Evolutionary conservation across 2,329 filamentous ascomycete genomes (phyloP).

Genomic region (Phaeosphaeria sp.): DNA sequence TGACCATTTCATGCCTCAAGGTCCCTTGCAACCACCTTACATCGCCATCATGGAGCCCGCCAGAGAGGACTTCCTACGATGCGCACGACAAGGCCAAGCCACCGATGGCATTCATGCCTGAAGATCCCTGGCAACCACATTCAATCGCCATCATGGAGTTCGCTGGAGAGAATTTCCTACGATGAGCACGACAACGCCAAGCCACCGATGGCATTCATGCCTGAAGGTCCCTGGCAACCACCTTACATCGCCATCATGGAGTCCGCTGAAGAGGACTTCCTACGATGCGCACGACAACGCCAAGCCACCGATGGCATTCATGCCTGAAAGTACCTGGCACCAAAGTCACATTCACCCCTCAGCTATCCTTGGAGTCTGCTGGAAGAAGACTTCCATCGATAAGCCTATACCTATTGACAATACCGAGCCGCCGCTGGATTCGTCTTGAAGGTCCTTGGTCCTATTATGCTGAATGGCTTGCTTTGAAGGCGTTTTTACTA

Average conservation of each 20-base stretch:
- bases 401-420: background rate
- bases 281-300: background rate
- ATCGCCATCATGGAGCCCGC: background rate
- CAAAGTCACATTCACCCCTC: background rate
- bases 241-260: background rate
- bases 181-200: slow-evolving; percentile 3
- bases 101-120: slow-evolving; percentile 6
- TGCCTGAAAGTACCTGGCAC: slow-evolving; percentile 8
- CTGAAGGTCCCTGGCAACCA: slow-evolving; percentile 11
- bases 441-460: slow-evolving; percentile 6
- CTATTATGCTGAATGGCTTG: background rate
- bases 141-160: background rate
- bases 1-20: slow-evolving; percentile 11
- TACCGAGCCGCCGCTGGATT: slow-evolving; percentile 3
- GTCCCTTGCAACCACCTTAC: slow-evolving; percentile 2
- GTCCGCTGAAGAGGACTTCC: background rate
- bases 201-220: slow-evolving; percentile 11
- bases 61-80: background rate
- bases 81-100: slow-evolving; percentile 2
- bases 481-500: background rate
- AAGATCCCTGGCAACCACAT: slow-evolving; percentile 5
- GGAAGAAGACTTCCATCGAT: background rate
- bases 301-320: slow-evolving; percentile 4
- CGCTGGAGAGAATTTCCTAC: background rate
- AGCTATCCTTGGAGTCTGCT: background rate